A percentile compares a stretch with the other conserved stretches of the same genome.
Conservation (phyloP, 139 green algal species). For the Chlamydomonas incerta region DNA sequence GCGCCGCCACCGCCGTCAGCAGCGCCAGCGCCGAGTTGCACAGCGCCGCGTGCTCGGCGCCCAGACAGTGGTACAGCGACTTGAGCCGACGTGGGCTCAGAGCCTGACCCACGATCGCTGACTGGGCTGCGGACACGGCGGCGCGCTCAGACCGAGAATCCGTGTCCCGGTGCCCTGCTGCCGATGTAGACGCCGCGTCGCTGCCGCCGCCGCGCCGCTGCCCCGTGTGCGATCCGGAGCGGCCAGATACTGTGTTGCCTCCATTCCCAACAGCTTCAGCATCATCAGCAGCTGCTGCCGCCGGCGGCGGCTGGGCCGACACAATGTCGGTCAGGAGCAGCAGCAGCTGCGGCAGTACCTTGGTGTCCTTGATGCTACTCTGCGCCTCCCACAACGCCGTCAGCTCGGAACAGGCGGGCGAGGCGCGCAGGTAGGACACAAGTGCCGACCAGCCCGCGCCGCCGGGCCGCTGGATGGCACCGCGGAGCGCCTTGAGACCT, state of each 20-base stretch:
- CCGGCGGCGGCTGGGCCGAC: neutral
- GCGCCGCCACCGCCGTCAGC: constrained; percentile 57
- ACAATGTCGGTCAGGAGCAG: constrained; percentile 34
- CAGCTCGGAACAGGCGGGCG: constrained; percentile 33
- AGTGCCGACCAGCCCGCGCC: constrained; percentile 3
- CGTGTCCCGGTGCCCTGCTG: too few species aligned
- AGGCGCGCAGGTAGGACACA: constrained; percentile 13
- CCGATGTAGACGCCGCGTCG: neutral
- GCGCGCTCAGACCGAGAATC: neutral
- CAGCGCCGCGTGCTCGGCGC: constrained; percentile 4
- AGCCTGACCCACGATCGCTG: neutral
- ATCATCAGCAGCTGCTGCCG: neutral
- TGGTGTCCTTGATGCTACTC: constrained; percentile 14
- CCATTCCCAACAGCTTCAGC: too few species aligned
- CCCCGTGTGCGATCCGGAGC: neutral
- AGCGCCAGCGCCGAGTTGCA: constrained; percentile 63
- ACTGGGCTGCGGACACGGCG: neutral
- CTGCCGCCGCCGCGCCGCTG: neutral
- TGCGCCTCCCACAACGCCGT: constrained; percentile 51
- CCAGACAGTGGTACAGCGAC: constrained; percentile 59
- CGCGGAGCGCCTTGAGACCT: constrained; percentile 29
- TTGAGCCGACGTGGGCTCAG: constrained; percentile 56
- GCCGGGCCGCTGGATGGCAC: neutral
- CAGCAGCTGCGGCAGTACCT: constrained; percentile 39
- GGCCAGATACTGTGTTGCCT: too few species aligned